Conservation (phyloP, 2,329 filamentous ascomycete genomes). For the Penicillium olsonii region DNA sequence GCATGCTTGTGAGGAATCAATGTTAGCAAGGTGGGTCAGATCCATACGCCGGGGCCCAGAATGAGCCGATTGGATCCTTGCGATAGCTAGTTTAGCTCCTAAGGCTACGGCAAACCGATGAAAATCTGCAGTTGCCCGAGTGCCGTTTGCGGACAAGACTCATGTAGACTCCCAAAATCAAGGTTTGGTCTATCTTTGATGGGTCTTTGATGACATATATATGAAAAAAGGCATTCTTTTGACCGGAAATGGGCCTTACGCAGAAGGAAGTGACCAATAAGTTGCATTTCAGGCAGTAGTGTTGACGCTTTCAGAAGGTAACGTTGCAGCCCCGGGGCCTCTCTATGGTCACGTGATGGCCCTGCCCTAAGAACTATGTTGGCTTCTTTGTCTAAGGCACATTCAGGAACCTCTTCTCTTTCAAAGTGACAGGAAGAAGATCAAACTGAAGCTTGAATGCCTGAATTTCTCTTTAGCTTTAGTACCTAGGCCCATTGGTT, state of each 20-base stretch:
- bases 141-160: conserved; percentile 20
- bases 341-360: conserved; percentile 15
- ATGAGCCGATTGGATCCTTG: conserved; percentile 1
- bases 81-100: background rate
- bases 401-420: background rate
- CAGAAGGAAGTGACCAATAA: background rate
- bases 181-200: background rate
- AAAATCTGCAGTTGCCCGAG: conserved; percentile 2
- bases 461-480: background rate
- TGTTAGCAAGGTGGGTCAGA: background rate
- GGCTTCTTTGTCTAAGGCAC: background rate
- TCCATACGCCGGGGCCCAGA: background rate
- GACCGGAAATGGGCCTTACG: background rate
- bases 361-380: background rate
- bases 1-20: background rate
- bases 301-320: conserved; percentile 25
- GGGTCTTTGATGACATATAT: background rate
- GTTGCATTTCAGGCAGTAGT: conserved; percentile 10
- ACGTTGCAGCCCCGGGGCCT: conserved; percentile 22
- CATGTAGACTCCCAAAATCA: background rate
- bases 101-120: conserved; percentile 6
- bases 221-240: background rate
- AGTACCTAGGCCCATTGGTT: background rate
- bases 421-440: background rate
- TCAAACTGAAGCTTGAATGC: background rate